Conservation (phyloP, 306 rosid genomes). For the Gastrolobium bilobum region DNA sequence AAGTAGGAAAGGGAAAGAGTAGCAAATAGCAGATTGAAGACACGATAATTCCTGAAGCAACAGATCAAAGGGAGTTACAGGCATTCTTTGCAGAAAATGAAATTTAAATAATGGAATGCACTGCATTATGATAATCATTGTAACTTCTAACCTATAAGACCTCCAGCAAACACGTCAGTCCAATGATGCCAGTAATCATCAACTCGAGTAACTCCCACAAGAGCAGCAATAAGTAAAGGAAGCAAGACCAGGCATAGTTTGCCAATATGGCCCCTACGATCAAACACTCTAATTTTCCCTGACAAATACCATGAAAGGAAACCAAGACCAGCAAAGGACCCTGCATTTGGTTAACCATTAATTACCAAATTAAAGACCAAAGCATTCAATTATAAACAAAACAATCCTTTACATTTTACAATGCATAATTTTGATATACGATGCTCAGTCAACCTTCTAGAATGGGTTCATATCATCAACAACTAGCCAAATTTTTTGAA, state of each 20-base stretch:
- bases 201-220: constrained; percentile 59
- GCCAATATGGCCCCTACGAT: constrained; percentile 59
- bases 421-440: background rate
- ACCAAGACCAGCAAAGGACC: constrained; percentile 70
- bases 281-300: constrained; percentile 65
- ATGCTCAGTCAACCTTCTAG: background rate
- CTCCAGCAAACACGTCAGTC: constrained; percentile 67
- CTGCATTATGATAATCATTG: background rate
- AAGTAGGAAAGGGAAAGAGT: constrained; percentile 63
- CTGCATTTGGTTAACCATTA: constrained; percentile 50
- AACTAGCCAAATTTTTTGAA: background rate
- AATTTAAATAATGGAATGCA: background rate
- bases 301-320: constrained; percentile 67
- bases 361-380: constrained; percentile 32
- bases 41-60: constrained; percentile 55
- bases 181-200: constrained; percentile 77
- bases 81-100: background rate
- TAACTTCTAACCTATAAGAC: constrained; percentile 51
- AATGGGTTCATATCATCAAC: background rate
- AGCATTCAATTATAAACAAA: background rate
- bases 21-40: constrained; percentile 56
- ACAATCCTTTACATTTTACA: background rate
- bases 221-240: constrained; percentile 62
- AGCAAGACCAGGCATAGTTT: constrained; percentile 58
- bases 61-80: background rate